phyloP scores from a whole-genome alignment of 2,329 filamentous ascomycete species.

The Cercospora nicotianae region DNA sequence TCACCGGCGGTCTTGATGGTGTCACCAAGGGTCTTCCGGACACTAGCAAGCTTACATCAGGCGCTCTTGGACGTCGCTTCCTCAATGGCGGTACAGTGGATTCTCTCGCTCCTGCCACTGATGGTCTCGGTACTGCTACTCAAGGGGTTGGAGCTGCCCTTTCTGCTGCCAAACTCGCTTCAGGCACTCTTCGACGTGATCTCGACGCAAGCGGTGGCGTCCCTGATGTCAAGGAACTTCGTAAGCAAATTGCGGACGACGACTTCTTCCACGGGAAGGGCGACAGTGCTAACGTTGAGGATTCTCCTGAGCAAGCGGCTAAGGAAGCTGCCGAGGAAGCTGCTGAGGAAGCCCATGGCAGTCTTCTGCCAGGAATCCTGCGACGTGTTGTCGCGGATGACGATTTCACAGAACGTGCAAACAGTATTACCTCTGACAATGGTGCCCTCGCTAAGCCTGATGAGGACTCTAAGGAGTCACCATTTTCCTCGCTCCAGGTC shows the following conservation, averaged over 20 bases:
- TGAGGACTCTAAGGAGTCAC: too few species aligned
- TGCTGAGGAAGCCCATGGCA: neutral
- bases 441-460: too few species aligned
- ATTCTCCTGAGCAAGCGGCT: neutral
- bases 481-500: too few species aligned
- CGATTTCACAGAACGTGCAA: too few species aligned
- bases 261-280: neutral
- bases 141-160: neutral
- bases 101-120: neutral
- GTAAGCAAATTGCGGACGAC: neutral
- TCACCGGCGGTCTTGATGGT: neutral
- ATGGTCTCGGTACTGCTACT: neutral
- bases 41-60: neutral
- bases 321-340: neutral
- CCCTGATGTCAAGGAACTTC: neutral
- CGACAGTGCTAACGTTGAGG: neutral
- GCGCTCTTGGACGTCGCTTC: neutral
- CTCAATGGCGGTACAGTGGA: neutral
- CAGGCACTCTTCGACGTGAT: neutral
- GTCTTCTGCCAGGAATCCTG: neutral
- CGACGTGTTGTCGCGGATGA: too few species aligned
- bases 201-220: neutral
- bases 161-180: neutral
- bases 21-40: neutral
- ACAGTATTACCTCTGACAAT: too few species aligned